Conservation (phyloP, 495 filamentous ascomycete genomes). For the Pseudevernia furfuracea region DNA sequence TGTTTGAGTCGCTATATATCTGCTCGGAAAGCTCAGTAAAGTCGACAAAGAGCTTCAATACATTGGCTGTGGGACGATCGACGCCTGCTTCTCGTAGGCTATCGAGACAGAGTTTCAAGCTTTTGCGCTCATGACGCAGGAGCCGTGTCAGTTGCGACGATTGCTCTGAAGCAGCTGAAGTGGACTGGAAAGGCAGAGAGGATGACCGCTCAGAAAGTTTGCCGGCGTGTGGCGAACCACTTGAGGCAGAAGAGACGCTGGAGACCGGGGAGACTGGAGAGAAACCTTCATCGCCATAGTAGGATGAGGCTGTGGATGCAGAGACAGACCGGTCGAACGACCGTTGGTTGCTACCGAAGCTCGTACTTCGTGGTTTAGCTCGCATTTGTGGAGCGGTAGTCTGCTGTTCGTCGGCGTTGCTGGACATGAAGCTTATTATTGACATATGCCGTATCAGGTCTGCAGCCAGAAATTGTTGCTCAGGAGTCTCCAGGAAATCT, state of each 20-base stretch:
- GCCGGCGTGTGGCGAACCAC: background rate
- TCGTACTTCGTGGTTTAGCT: background rate
- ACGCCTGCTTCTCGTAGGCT: slow-evolving; percentile 11
- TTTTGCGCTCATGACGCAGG: slow-evolving; percentile 16
- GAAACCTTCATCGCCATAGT: slow-evolving; percentile 13
- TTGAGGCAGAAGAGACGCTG: slow-evolving; percentile 17
- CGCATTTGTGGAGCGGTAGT: background rate
- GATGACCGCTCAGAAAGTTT: background rate
- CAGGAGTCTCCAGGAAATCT: slow-evolving; percentile 20
- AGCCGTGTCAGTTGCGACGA: slow-evolving; percentile 16
- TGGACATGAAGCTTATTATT: slow-evolving; percentile 20
- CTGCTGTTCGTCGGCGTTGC: slow-evolving; percentile 8
- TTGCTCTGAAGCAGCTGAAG: slow-evolving; percentile 11
- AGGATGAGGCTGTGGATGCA: slow-evolving; percentile 16
- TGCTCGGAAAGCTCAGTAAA: slow-evolving; percentile 8
- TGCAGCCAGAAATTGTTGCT: slow-evolving; percentile 23
- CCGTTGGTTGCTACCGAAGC: slow-evolving; percentile 4
- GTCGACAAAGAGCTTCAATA: slow-evolving; percentile 16
- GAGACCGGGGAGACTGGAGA: slow-evolving; percentile 19
- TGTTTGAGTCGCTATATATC: slow-evolving; percentile 17
- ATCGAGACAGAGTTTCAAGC: slow-evolving; percentile 18
- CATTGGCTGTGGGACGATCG: slow-evolving; percentile 5
- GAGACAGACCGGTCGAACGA: slow-evolving; percentile 15
- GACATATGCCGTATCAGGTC: slow-evolving; percentile 21
- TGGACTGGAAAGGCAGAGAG: background rate